Conservation (phyloP, 202 grass and related monocot species). For the Alloteropsis angusta region DNA sequence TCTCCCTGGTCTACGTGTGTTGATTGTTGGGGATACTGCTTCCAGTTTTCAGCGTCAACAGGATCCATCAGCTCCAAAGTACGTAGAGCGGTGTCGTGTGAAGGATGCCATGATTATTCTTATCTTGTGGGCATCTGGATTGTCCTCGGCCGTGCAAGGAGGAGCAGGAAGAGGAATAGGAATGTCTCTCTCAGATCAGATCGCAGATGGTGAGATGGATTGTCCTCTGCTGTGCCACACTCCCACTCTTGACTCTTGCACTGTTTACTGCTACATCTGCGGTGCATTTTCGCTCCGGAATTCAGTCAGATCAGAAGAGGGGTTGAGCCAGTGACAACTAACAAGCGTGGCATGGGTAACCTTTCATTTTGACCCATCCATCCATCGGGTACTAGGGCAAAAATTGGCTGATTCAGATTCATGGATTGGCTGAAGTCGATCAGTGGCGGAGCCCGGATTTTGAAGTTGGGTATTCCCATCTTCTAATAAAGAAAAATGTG, state of each 20-base stretch:
- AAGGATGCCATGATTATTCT: background rate
- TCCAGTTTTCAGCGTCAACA: too few species aligned
- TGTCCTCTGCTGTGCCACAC: background rate
- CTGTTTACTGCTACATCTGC: background rate
- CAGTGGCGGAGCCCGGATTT: too few species aligned
- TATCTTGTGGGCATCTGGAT: background rate
- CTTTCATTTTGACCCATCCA: background rate
- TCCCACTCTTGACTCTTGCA: too few species aligned
- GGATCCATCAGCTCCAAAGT: background rate
- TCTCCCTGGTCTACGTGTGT: too few species aligned
- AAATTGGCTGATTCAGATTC: background rate
- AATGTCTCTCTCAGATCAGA: background rate
- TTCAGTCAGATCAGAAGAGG: background rate
- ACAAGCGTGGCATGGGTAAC: background rate
- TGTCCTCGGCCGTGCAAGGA: background rate
- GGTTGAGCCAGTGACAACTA: too few species aligned
- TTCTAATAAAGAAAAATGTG: too few species aligned
- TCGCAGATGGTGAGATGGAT: background rate
- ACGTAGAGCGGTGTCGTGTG: background rate
- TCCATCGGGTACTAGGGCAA: background rate
- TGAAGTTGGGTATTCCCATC: too few species aligned
- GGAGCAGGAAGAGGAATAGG: background rate
- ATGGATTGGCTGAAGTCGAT: too few species aligned
- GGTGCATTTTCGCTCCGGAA: background rate
- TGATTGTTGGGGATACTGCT: too few species aligned